phyloP scores from a whole-genome alignment of 345 rosid species.

The Salix arbutifolia region DNA sequence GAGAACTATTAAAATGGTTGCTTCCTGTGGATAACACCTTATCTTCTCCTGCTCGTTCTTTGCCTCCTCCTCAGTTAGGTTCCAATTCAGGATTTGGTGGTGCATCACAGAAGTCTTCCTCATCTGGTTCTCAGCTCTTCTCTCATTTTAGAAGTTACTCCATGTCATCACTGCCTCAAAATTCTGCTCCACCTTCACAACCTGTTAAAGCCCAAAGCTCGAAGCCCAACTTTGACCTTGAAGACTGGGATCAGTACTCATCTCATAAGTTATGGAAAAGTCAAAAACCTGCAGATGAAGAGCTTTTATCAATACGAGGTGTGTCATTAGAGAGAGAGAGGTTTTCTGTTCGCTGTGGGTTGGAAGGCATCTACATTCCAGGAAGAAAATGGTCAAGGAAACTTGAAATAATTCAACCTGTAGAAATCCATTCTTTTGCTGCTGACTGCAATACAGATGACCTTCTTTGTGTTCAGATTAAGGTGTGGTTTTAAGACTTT shows the following conservation, averaged over 20 bases:
- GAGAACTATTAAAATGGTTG: slow-evolving; percentile 85
- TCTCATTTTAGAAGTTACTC: slow-evolving; percentile 95
- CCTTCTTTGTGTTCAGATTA: slow-evolving; percentile 92
- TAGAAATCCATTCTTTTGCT: slow-evolving; percentile 72
- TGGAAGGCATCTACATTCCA: slow-evolving; percentile 85
- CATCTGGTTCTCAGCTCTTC: slow-evolving; percentile 82
- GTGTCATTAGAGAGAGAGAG: slow-evolving; percentile 81
- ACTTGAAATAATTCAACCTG: slow-evolving; percentile 85
- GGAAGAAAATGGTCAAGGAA: slow-evolving; percentile 96
- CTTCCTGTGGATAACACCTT: slow-evolving; percentile 77
- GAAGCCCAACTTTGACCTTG: slow-evolving; percentile 69
- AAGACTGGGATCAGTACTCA: slow-evolving; percentile 67
- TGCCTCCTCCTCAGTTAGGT: slow-evolving; percentile 52
- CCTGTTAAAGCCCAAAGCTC: slow-evolving; percentile 64
- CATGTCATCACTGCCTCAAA: slow-evolving; percentile 95
- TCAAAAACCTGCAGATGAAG: slow-evolving; percentile 52
- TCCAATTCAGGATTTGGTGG: slow-evolving; percentile 54
- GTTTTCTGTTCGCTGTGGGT: slow-evolving; percentile 91
- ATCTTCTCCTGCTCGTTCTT: slow-evolving; percentile 50
- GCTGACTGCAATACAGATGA: slow-evolving; percentile 92
- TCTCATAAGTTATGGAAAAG: slow-evolving; percentile 43
- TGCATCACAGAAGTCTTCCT: slow-evolving; percentile 47
- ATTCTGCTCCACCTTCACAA: slow-evolving; percentile 47
- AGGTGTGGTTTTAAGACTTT: slow-evolving; percentile 46
- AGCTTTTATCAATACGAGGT: slow-evolving; percentile 78